Evolutionary conservation across 495 filamentous ascomycete species (phyloP), one percentile per base, ranked within the genome.

Genomic region (Daldinia loculata): DNA sequence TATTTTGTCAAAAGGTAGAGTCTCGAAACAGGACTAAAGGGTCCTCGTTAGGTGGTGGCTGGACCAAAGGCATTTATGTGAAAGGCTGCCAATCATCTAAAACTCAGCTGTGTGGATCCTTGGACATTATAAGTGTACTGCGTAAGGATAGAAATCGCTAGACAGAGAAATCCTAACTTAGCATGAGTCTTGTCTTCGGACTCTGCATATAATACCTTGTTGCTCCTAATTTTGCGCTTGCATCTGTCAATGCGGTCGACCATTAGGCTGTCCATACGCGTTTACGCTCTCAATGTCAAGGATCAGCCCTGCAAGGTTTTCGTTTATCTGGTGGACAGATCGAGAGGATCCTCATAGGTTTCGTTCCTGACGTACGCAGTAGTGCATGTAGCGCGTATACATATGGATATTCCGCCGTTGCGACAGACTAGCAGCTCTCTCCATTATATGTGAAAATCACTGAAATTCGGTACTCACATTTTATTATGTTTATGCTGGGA

Each of bases 161-260:
- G n/a, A 19, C 17, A 19, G 39, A 22, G 22, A 45, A 17, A 45
- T 45, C 41, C 7, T 4, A 34, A 34, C 32, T 45, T 17, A 17
- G 43, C 19, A 48, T 8, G 43, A 48, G 19, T 48, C 17, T 19
- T 24, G 17, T 11, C 43, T n/a, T 34, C 15, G 50, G 24, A n/a
- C 11, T 17, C 52, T 56, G 50, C 45, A 30, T 41, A 19, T 58
- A 22, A 45, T 9, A 38, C n/a, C n/a, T n/a, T 14, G 50, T 38
- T 32, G 24, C 57, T 50, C 34, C 26, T 45, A 58, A 57, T 48
- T 56, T 51, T 62, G 61, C 51, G 8, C 30, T 29, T 41, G 30
- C 55, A 19, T 45, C 56, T 50, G 70, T 72, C 61, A 72, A 55
- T 68, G 65, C 65, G 56, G 56, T 50, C 57, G 24, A 30, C 69